Conservation (phyloP, 139 green algal genomes). For the Picochlorum sp. region DNA sequence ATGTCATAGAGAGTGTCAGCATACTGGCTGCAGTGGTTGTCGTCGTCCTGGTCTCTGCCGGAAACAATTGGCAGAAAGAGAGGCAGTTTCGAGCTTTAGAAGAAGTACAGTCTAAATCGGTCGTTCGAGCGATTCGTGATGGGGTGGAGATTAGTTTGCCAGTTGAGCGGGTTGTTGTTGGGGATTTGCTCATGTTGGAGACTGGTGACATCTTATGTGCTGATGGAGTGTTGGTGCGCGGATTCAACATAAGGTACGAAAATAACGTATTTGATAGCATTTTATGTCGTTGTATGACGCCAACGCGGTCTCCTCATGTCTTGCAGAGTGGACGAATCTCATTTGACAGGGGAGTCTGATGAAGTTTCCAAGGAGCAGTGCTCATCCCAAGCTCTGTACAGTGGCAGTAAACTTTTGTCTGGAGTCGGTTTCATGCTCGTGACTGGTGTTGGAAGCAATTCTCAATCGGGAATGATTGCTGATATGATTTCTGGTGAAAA, state of each 20-base stretch:
- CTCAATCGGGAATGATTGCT: conserved; percentile 45
- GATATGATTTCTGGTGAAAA: conserved; percentile 4
- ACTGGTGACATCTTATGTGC: conserved; percentile 74
- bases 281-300: no score
- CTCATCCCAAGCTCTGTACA: conserved; percentile 29
- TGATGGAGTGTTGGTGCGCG: conserved; percentile 61
- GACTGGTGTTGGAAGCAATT: conserved; percentile 64
- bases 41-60: conserved; percentile 58
- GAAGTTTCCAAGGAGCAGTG: conserved; percentile 46
- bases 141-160: conserved; percentile 39
- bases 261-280: conserved; percentile 13
- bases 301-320: not conserved
- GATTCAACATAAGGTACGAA: conserved; percentile 31
- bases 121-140: conserved; percentile 54
- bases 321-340: conserved; percentile 66
- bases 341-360: conserved; percentile 68
- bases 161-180: conserved; percentile 57
- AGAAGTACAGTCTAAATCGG: conserved; percentile 39
- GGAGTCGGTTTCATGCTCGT: conserved; percentile 70
- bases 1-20: conserved; percentile 60
- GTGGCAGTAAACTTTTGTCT: conserved; percentile 57
- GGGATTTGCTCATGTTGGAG: conserved; percentile 71
- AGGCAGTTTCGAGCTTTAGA: conserved; percentile 75
- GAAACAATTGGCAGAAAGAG: conserved; percentile 85
- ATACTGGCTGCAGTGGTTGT: conserved; percentile 69